A percentile compares a stretch with the other conserved stretches of the same genome.
phyloP scores from a whole-genome alignment of 2,329 filamentous ascomycete species.

The Amauroascus niger region DNA sequence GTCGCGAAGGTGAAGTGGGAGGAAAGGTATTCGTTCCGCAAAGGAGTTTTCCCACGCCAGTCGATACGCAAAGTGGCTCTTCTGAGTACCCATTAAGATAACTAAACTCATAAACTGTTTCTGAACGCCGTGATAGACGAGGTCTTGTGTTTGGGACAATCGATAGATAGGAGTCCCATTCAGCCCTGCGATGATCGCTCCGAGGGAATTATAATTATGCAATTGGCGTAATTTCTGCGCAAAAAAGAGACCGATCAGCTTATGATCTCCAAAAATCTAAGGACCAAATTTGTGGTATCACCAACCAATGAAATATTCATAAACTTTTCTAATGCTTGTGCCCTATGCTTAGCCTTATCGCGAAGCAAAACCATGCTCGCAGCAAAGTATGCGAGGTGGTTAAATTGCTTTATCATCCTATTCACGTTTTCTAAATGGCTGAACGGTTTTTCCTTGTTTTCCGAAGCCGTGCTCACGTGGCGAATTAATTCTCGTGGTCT shows the following conservation, averaged over 20 bases:
- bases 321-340: conserved; percentile 85
- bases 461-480: conserved; percentile 64
- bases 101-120: conserved; percentile 83
- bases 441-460: conserved; percentile 49
- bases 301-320: conserved; percentile 66
- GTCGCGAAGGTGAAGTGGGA: conserved; percentile 81
- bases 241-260: conserved; percentile 14
- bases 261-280: neutral
- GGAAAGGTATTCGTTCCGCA: conserved; percentile 80
- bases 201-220: conserved; percentile 95
- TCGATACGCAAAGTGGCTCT: conserved; percentile 91
- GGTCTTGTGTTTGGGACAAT: conserved; percentile 64
- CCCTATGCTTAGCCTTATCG: conserved; percentile 92
- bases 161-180: conserved; percentile 81
- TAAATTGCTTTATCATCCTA: conserved; percentile 88
- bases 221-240: conserved; percentile 66
- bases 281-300: neutral
- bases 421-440: conserved; percentile 76
- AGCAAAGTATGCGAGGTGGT: conserved; percentile 73
- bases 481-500: conserved; percentile 85
- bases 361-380: conserved; percentile 75
- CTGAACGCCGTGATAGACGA: conserved; percentile 61
- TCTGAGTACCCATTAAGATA: conserved; percentile 85
- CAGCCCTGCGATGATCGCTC: conserved; percentile 87
- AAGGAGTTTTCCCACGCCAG: conserved; percentile 95